Conservation (phyloP, 192 early-diverging fungal genomes). For the Rhizophagus prolifer region DNA sequence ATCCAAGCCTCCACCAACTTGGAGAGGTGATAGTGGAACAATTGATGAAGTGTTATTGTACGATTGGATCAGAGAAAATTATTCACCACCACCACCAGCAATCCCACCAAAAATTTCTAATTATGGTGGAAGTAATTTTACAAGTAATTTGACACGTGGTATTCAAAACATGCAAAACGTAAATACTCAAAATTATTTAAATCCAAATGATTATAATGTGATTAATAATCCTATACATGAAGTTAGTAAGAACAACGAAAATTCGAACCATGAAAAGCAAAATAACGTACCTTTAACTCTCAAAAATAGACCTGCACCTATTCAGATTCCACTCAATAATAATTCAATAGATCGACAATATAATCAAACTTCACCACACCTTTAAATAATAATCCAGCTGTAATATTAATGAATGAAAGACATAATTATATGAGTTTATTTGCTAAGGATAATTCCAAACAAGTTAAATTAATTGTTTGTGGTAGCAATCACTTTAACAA, state of each 20-base stretch:
- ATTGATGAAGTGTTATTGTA: not conserved
- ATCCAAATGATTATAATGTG: no score
- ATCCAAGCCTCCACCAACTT: not conserved
- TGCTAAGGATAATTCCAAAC: not conserved
- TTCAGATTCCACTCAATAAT: no score
- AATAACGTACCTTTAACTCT: not conserved
- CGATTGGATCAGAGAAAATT: conserved; percentile 2
- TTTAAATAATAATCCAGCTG: not conserved
- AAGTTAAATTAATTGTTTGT: not conserved
- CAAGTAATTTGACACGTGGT: not conserved
- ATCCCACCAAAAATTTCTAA: not conserved
- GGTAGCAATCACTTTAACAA: not conserved
- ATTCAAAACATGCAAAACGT: not conserved
- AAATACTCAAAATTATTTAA: not conserved
- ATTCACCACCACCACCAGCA: not conserved
- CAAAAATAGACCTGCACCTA: no score
- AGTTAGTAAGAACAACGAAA: not conserved
- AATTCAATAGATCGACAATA: not conserved
- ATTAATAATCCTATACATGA: not conserved
- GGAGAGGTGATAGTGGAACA: not conserved
- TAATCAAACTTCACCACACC: not conserved
- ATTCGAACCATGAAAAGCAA: not conserved
- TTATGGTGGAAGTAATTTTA: not conserved
- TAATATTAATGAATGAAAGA: not conserved
- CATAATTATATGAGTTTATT: not conserved